A percentile compares a stretch with the other conserved stretches of the same genome.
phyloP scores from a whole-genome alignment of 176 grass and related monocot species.

The Dendrocalamus sinicus region DNA sequence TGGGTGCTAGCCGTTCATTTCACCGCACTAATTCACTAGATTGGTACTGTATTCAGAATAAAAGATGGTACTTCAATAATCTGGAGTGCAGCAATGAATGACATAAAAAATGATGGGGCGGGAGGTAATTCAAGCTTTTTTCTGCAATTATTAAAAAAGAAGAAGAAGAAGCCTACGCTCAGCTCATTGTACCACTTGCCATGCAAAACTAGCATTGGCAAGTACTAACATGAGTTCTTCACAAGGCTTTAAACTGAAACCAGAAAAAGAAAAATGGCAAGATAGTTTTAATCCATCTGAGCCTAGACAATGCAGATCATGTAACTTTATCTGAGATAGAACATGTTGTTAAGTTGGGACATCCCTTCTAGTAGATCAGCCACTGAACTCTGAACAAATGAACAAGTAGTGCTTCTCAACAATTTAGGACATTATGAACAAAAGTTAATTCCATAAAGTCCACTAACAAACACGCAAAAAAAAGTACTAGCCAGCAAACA shows the following conservation, averaged over 20 bases:
- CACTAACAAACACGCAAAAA: background rate
- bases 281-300: background rate
- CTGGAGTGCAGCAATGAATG: background rate
- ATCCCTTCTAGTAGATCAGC: background rate
- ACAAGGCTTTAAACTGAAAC: background rate
- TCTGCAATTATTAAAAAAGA: background rate
- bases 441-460: background rate
- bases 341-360: background rate
- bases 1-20: background rate
- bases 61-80: background rate
- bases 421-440: background rate
- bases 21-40: background rate
- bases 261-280: background rate
- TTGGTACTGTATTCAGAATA: background rate
- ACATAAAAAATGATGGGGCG: background rate
- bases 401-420: background rate
- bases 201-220: background rate
- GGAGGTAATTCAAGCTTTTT: background rate
- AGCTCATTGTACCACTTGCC: background rate
- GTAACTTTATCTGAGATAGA: background rate
- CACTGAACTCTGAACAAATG: background rate
- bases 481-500: slow-evolving; percentile 23
- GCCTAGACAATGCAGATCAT: background rate
- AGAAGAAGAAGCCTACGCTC: background rate
- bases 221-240: background rate